Percentiles rank a stretch among this genome's conserved stretches.
phyloP scores from a whole-genome alignment of 2,329 filamentous ascomycete species.

The Rhynchosporium secalis region DNA sequence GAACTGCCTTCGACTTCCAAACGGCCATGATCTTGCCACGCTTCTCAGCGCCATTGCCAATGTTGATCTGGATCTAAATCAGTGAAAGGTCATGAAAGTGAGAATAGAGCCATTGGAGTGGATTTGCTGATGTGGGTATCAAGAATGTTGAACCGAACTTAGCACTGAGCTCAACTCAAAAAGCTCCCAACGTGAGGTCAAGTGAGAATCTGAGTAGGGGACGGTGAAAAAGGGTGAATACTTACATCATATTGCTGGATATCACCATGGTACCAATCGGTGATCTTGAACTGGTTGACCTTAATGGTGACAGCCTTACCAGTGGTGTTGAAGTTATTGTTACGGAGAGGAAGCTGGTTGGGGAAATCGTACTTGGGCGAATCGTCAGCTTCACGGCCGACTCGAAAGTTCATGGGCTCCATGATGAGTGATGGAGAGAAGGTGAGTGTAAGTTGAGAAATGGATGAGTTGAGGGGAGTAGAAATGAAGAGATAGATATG shows the following conservation, averaged over 20 bases:
- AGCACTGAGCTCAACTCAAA: background rate
- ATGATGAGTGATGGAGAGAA: constrained; percentile 31
- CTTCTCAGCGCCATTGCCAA: constrained; percentile 65
- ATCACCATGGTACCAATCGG: constrained; percentile 55
- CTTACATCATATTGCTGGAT: constrained; percentile 86
- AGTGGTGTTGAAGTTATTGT: constrained; percentile 54
- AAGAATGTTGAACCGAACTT: background rate
- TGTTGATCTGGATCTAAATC: constrained; percentile 53
- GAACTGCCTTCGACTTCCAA: constrained; percentile 67
- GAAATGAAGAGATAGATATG: constrained; percentile 11
- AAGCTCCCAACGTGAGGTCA: background rate
- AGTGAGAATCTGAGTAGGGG: background rate
- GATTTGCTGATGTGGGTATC: background rate
- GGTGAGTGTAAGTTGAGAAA: constrained; percentile 1
- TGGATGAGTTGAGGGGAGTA: constrained; percentile 11
- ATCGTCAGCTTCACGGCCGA: constrained; percentile 26
- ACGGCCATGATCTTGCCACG: constrained; percentile 69
- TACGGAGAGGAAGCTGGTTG: constrained; percentile 45
- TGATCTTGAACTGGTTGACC: constrained; percentile 77
- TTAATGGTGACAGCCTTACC: constrained; percentile 55
- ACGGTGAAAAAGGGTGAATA: constrained; percentile 28
- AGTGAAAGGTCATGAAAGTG: background rate
- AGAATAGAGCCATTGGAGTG: background rate
- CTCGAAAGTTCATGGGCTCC: constrained; percentile 36
- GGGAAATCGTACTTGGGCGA: constrained; percentile 30